Conservation (phyloP, 768 basidiomycete genomes). For the Boletus vermiculosoides region DNA sequence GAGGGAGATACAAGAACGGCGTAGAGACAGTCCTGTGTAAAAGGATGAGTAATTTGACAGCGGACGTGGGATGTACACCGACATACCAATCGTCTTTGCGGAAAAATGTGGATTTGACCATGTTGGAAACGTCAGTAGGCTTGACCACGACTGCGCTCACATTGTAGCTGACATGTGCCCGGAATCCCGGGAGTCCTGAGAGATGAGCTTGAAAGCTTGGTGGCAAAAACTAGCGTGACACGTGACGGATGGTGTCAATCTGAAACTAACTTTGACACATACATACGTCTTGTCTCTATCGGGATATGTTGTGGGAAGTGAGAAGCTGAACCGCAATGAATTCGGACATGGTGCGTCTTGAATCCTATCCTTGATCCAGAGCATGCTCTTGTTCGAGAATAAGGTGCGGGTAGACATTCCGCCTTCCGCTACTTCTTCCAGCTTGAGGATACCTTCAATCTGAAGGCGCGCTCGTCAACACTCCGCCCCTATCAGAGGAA, state of each 20-base stretch:
- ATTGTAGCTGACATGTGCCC: conserved; percentile 61
- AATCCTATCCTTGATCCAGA: conserved; percentile 56
- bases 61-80: not conserved
- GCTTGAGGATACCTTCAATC: conserved; percentile 59
- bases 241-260: not conserved
- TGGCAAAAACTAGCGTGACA: conserved; percentile 53
- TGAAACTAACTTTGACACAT: conserved; percentile 25
- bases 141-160: conserved; percentile 54
- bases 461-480: conserved; percentile 22
- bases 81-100: conserved; percentile 56
- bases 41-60: not conserved
- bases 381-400: conserved; percentile 47
- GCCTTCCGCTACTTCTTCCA: conserved; percentile 68
- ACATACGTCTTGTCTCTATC: conserved; percentile 61
- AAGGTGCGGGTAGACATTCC: conserved; percentile 53
- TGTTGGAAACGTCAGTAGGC: conserved; percentile 40
- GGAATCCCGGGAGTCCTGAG: conserved; percentile 70
- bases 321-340: conserved; percentile 51
- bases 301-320: conserved; percentile 57
- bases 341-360: conserved; percentile 47
- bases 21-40: conserved; percentile 51
- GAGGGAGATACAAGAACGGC: conserved; percentile 63
- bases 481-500: not conserved
- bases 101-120: conserved; percentile 53
- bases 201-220: conserved; percentile 69